Evolutionary conservation across 2,329 filamentous ascomycete species (phyloP).

Genomic region (Ceratocystis variospora): DNA sequence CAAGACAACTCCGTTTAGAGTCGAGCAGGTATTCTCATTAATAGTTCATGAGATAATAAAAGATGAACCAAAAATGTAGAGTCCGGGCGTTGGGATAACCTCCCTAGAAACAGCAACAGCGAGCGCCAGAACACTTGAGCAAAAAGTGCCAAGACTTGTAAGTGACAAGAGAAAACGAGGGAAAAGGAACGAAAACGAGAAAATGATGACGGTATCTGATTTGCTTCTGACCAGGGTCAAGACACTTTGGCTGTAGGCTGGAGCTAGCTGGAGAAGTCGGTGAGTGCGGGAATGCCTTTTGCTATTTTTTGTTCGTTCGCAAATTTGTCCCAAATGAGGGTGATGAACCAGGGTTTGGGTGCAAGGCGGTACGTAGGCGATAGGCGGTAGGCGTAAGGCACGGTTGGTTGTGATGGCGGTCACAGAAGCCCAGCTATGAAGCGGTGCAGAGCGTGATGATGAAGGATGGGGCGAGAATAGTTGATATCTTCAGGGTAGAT

Average conservation of each 20-base stretch:
- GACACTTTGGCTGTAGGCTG: background rate
- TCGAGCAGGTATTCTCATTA: background rate
- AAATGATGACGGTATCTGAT: background rate
- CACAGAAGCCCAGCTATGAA: background rate
- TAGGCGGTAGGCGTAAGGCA: no score
- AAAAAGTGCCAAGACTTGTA: background rate
- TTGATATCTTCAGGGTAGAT: background rate
- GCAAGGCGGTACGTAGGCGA: background rate
- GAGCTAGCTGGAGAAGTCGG: background rate
- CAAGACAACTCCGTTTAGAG: background rate
- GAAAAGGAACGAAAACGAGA: background rate
- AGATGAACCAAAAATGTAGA: background rate
- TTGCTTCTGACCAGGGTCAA: background rate
- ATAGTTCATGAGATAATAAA: background rate
- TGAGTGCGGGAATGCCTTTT: background rate
- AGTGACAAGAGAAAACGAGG: background rate
- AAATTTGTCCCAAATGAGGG: background rate
- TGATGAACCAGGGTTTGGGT: background rate
- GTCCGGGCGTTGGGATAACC: background rate
- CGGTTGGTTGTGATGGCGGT: background rate
- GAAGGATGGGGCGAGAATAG: background rate
- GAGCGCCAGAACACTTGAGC: background rate
- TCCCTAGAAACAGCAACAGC: background rate
- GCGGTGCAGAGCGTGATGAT: background rate
- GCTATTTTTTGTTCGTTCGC: background rate